These are phyloP conservation scores for Hemisphaericaspora nanyangensis DNA, from an alignment of 805 yeast species.

Conservation along the genomic window DNA sequence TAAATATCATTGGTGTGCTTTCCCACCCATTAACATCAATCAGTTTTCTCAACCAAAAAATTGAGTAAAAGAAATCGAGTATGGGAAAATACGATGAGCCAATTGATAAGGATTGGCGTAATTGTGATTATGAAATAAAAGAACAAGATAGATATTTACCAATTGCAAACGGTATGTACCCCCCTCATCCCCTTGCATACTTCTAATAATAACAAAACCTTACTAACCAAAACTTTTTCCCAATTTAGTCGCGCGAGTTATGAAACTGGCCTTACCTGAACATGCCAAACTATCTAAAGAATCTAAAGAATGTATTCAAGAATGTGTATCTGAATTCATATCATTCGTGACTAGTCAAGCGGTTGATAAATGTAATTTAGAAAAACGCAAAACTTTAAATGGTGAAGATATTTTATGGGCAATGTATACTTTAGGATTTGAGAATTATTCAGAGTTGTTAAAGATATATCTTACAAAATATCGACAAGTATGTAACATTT, in stretches of 20 bases:
- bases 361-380: conserved; percentile 66
- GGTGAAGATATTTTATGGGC: conserved; percentile 76
- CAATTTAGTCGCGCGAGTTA: conserved; percentile 63
- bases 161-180: conserved; percentile 39
- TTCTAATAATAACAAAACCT: neutral
- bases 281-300: conserved; percentile 77
- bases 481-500: conserved; percentile 12
- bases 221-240: neutral
- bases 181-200: too few relatives aligned
- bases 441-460: conserved; percentile 72
- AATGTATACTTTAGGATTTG: conserved; percentile 68
- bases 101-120: conserved; percentile 13
- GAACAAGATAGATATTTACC: conserved; percentile 44
- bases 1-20: too few relatives aligned
- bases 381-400: conserved; percentile 70
- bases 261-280: conserved; percentile 69
- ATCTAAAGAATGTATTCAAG: conserved; percentile 77
- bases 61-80: too few relatives aligned
- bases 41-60: too few relatives aligned
- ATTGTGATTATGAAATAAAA: conserved; percentile 39
- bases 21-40: too few relatives aligned
- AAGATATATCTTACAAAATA: conserved; percentile 53
- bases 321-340: conserved; percentile 78
- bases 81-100: conserved; percentile 4
- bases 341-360: conserved; percentile 81